phyloP scores from a whole-genome alignment of 2,329 filamentous ascomycete species.

The Ciborinia camelliae region DNA sequence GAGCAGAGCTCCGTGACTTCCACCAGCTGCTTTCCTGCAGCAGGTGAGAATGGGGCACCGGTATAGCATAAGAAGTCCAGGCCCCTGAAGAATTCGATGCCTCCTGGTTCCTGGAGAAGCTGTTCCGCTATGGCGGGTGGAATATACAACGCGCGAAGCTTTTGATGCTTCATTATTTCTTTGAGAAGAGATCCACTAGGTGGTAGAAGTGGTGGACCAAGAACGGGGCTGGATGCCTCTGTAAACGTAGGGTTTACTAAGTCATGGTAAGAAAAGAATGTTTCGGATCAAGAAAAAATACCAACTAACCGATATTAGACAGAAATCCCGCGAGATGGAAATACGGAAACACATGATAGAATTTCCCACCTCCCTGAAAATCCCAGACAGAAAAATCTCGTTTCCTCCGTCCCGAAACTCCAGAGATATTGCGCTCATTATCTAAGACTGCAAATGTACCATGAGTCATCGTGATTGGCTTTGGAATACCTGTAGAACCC shows the following conservation, averaged over 20 bases:
- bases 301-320: neutral
- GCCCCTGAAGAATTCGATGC: neutral
- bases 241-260: slow-evolving; percentile 8
- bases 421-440: slow-evolving; percentile 7
- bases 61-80: slow-evolving; percentile 18
- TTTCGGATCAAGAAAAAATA: neutral
- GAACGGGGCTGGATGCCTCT: slow-evolving; percentile 9
- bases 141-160: slow-evolving; percentile 10
- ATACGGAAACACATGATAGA: slow-evolving; percentile 16
- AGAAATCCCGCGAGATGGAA: slow-evolving; percentile 19
- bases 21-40: slow-evolving; percentile 7
- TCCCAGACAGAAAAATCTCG: slow-evolving; percentile 13
- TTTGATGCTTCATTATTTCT: slow-evolving; percentile 8
- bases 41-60: slow-evolving; percentile 16
- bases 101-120: slow-evolving; percentile 11
- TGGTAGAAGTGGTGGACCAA: slow-evolving; percentile 16
- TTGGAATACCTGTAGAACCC: slow-evolving; percentile 21
- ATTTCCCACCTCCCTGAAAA: neutral
- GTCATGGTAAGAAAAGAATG: neutral
- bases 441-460: slow-evolving; percentile 18
- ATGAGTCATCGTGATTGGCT: slow-evolving; percentile 20
- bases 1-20: slow-evolving; percentile 13
- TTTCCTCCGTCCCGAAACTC: slow-evolving; percentile 9
- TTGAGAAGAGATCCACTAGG: slow-evolving; percentile 16
- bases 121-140: slow-evolving; percentile 13